Conservation (phyloP, 2,329 filamentous ascomycete genomes). For the Massarina eburnea region DNA sequence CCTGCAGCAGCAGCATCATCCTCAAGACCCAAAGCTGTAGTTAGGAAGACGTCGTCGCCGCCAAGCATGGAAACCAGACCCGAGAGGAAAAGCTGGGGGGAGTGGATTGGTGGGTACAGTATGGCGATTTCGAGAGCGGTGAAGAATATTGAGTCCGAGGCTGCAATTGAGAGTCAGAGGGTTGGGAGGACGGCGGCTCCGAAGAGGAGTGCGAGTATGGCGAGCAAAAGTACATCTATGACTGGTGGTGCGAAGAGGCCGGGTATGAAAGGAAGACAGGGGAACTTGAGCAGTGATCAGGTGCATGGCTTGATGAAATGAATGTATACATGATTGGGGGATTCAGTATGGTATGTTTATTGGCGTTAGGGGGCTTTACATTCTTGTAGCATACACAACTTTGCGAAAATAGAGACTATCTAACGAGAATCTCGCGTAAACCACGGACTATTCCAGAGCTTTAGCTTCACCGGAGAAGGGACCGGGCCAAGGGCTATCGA, state of each 20-base stretch:
- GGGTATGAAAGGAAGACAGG: conserved; percentile 11
- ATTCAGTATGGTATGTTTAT: not conserved
- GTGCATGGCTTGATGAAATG: conserved; percentile 9
- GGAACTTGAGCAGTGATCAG: conserved; percentile 18
- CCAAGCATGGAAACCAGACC: conserved; percentile 15
- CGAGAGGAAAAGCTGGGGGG: conserved; percentile 34
- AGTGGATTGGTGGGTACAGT: conserved; percentile 44
- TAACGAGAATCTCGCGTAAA: too few species aligned
- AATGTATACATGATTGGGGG: not conserved
- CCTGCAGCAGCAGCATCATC: conserved; percentile 1
- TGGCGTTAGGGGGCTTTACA: not conserved
- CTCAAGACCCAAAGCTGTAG: conserved; percentile 8
- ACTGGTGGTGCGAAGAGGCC: conserved; percentile 9
- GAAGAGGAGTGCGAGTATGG: conserved; percentile 5
- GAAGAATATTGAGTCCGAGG: conserved; percentile 40
- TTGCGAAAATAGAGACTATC: too few species aligned
- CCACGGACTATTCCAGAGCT: too few species aligned
- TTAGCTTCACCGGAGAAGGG: too few species aligned
- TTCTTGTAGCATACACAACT: not conserved
- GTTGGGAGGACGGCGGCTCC: conserved; percentile 1
- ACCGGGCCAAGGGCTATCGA: too few species aligned
- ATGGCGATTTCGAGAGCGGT: conserved; percentile 39
- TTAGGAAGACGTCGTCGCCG: conserved; percentile 9
- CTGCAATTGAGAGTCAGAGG: conserved; percentile 33
- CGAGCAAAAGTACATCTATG: conserved; percentile 3